Conservation (phyloP, 345 rosid genomes). For the Camelina laxa region DNA sequence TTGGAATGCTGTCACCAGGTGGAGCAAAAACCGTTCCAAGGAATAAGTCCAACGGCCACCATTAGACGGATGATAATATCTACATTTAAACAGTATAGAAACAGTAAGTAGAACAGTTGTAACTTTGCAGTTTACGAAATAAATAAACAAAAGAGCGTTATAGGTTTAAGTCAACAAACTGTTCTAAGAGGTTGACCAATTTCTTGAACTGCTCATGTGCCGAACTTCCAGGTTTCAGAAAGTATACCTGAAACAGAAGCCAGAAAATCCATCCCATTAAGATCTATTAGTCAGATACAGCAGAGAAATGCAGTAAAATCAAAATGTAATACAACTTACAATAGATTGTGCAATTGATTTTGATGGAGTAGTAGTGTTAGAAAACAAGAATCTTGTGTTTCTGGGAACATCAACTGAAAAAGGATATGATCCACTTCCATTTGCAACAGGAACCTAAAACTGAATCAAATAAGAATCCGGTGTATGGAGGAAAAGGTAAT, state of each 20-base stretch:
- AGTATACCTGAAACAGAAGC: slow-evolving; percentile 69
- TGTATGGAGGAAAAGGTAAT: slow-evolving; percentile 19
- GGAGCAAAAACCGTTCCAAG: slow-evolving; percentile 79
- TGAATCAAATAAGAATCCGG: slow-evolving; percentile 31
- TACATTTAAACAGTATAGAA: slow-evolving; percentile 45
- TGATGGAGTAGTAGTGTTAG: slow-evolving; percentile 79
- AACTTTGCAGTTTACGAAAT: slow-evolving; percentile 16
- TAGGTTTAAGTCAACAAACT: slow-evolving; percentile 62
- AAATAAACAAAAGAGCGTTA: slow-evolving; percentile 15
- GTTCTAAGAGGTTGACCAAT: slow-evolving; percentile 98
- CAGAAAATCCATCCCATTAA: slow-evolving; percentile 30
- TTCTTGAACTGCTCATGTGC: slow-evolving; percentile 77
- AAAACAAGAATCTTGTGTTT: slow-evolving; percentile 90
- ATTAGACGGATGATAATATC: slow-evolving; percentile 97
- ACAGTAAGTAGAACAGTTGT: slow-evolving; percentile 24
- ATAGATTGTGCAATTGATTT: slow-evolving; percentile 87
- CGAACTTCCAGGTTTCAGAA: slow-evolving; percentile 75
- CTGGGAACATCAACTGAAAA: slow-evolving; percentile 93
- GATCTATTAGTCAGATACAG: slow-evolving; percentile 39
- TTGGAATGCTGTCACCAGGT: slow-evolving; percentile 84
- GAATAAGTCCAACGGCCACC: slow-evolving; percentile 99
- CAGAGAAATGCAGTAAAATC: slow-evolving; percentile 31
- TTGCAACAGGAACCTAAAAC: slow-evolving; percentile 95
- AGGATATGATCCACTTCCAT: slow-evolving; percentile 93
- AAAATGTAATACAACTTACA: slow-evolving; percentile 57